A percentile compares a stretch with the other conserved stretches of the same genome.
Evolutionary conservation across 768 basidiomycete genomes (phyloP).

Genomic region (Mrakia gelida): DNA sequence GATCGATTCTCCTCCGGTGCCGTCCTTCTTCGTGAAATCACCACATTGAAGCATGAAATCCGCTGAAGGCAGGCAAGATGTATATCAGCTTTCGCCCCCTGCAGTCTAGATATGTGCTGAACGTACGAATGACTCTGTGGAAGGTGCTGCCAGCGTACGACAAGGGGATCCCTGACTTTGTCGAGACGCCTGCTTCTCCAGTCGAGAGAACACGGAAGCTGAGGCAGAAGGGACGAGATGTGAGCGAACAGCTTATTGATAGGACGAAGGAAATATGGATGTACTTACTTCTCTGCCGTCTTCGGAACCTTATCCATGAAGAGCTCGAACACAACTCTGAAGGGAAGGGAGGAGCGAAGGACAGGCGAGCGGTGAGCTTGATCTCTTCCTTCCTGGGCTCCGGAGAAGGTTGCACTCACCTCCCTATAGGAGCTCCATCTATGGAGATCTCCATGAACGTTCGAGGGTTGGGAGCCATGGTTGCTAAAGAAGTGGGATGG

Average conservation of each 20-base stretch:
- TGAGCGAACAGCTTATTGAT: too few species aligned
- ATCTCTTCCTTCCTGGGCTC: neutral
- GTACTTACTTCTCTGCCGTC: slow-evolving; percentile 68
- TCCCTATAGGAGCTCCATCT: slow-evolving; percentile 5
- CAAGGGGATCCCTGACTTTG: slow-evolving; percentile 60
- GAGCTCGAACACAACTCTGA: slow-evolving; percentile 55
- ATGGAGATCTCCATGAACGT: slow-evolving; percentile 29
- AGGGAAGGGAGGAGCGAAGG: neutral
- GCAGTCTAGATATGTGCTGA: too few species aligned
- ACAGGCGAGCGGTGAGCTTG: neutral
- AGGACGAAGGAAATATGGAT: too few species aligned
- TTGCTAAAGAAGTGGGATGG: neutral
- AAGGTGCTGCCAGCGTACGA: slow-evolving; percentile 65
- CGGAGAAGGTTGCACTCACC: neutral
- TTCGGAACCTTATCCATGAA: slow-evolving; percentile 59
- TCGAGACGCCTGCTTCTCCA: slow-evolving; percentile 63
- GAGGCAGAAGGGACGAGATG: neutral
- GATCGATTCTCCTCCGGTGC: slow-evolving; percentile 75
- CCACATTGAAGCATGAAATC: slow-evolving; percentile 73
- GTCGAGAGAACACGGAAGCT: slow-evolving; percentile 85
- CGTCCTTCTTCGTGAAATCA: slow-evolving; percentile 77
- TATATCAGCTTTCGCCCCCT: neutral
- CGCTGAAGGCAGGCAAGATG: slow-evolving; percentile 35
- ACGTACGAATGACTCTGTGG: slow-evolving; percentile 30
- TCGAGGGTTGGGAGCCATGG: slow-evolving; percentile 30